Evolutionary conservation across 139 green algal species (phyloP).

Genomic region (Axilococcus clingmanii): DNA sequence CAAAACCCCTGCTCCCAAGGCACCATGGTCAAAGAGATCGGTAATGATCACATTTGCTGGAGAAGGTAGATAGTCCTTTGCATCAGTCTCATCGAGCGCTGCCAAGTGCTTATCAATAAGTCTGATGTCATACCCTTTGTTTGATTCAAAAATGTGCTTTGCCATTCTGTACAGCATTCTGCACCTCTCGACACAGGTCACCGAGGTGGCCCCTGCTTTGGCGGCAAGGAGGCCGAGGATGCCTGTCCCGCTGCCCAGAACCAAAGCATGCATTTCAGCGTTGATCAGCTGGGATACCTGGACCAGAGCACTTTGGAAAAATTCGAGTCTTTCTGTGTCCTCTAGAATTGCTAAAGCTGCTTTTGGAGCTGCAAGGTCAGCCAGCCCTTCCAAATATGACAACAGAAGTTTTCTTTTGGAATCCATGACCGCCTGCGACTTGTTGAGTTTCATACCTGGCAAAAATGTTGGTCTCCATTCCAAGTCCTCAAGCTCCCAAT

Average conservation of each 20-base stretch:
- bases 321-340: constrained; percentile 15
- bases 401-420: constrained; percentile 11
- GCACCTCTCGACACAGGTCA: constrained; percentile 37
- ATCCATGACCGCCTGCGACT: too few species aligned
- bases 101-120: constrained; percentile 10
- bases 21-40: constrained; percentile 48
- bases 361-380: constrained; percentile 45
- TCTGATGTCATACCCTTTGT: constrained; percentile 12
- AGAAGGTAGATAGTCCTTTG: constrained; percentile 10
- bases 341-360: constrained; percentile 12
- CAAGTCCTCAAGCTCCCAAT: constrained; percentile 66
- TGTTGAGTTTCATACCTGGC: too few species aligned
- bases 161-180: constrained; percentile 53
- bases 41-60: constrained; percentile 45
- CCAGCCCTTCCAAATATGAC: constrained; percentile 27
- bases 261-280: constrained; percentile 24
- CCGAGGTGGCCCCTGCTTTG: constrained; percentile 12
- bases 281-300: constrained; percentile 25
- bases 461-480: constrained; percentile 35
- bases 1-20: constrained; percentile 40
- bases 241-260: constrained; percentile 29
- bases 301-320: constrained; percentile 11
- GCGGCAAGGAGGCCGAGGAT: constrained; percentile 38
- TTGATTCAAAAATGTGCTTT: constrained; percentile 38
- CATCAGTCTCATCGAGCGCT: background rate